These are phyloP conservation scores for Rhodotorula graminis DNA, from an alignment of 768 basidiomycete species.

Conservation along the genomic window DNA sequence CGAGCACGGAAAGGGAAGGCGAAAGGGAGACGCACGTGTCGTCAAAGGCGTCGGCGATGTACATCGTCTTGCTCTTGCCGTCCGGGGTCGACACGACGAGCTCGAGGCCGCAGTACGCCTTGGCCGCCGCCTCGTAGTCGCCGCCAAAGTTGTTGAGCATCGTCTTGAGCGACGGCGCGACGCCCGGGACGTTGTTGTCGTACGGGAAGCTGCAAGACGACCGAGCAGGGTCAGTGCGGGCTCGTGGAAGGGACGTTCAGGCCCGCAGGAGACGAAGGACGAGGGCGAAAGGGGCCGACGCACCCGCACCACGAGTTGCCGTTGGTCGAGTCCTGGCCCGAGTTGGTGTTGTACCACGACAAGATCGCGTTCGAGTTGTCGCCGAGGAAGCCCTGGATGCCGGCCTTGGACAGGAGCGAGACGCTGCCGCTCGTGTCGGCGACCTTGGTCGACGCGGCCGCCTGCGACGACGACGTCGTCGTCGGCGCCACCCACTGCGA, in stretches of 20 bases:
- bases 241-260: neutral
- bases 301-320: conserved; percentile 31
- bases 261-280: neutral
- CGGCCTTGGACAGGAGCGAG: conserved; percentile 10
- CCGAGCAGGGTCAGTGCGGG: neutral
- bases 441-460: conserved; percentile 9
- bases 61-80: conserved; percentile 18
- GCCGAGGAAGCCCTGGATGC: conserved; percentile 25
- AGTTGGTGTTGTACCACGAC: conserved; percentile 38
- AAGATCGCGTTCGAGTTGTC: conserved; percentile 20
- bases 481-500: neutral
- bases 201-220: conserved; percentile 26
- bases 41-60: conserved; percentile 40
- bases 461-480: neutral
- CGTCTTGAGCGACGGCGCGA: conserved; percentile 13
- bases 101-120: conserved; percentile 40
- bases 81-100: conserved; percentile 23
- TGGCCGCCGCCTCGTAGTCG: conserved; percentile 22
- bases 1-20: no score
- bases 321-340: conserved; percentile 34
- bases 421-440: conserved; percentile 10
- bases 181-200: conserved; percentile 15
- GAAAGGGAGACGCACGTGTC: neutral
- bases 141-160: conserved; percentile 36
- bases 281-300: no score